Evolutionary conservation across 257 asterid species (phyloP).

Genomic region (Scutellaria galericulata): DNA sequence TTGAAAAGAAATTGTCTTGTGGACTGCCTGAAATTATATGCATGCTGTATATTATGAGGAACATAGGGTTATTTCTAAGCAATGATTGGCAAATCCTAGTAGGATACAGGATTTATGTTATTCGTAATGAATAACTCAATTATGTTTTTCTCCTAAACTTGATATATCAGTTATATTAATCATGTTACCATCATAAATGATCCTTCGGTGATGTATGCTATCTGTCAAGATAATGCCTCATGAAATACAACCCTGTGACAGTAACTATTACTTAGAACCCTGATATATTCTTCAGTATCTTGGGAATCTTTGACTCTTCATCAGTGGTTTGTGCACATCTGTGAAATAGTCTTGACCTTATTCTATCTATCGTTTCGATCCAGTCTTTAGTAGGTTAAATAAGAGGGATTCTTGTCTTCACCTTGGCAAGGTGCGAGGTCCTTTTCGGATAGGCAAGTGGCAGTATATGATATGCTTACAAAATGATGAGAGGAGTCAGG

Average conservation of each 20-base stretch:
- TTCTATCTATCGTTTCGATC: not conserved
- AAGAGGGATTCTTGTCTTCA: not conserved
- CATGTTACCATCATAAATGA: not conserved
- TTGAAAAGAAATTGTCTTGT: not conserved
- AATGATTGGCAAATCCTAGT: not conserved
- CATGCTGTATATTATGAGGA: not conserved
- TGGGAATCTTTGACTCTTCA: slow-evolving; percentile 11
- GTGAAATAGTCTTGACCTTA: not conserved
- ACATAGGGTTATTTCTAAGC: not conserved
- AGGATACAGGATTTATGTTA: not conserved
- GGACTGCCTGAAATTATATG: slow-evolving; percentile 3
- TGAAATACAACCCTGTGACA: not conserved
- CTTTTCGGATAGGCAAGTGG: not conserved
- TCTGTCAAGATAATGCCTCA: not conserved
- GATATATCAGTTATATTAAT: not conserved
- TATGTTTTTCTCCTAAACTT: slow-evolving; percentile 16
- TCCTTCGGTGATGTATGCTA: not conserved
- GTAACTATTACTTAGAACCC: too few species aligned
- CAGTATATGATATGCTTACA: too few species aligned
- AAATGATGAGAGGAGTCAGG: too few species aligned
- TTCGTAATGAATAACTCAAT: not conserved
- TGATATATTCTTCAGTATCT: too few species aligned
- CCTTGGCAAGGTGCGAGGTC: not conserved
- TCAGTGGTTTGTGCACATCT: not conserved
- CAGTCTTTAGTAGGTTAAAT: slow-evolving; percentile 11